Percentiles rank a stretch among this genome's conserved stretches.
phyloP scores from a whole-genome alignment of 345 rosid genomes.

The Erysimum cheiranthoides region DNA sequence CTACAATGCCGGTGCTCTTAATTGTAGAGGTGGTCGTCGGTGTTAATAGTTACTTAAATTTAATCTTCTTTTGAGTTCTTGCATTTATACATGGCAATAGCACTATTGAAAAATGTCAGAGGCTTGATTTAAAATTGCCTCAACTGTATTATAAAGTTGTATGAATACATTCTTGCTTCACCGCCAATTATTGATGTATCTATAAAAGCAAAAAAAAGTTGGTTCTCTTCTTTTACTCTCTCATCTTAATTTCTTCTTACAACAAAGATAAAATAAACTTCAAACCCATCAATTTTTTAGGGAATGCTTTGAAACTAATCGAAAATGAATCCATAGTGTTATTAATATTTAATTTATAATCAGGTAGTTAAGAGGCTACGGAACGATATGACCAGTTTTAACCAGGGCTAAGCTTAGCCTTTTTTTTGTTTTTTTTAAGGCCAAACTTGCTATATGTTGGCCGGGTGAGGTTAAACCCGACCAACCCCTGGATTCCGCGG shows the following conservation, averaged over 20 bases:
- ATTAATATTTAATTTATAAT: not conserved
- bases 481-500: not conserved
- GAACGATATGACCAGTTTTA: not conserved
- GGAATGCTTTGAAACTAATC: not conserved
- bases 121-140: conserved; percentile 42
- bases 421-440: not conserved
- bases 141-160: conserved; percentile 46
- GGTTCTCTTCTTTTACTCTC: not conserved
- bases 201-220: conserved; percentile 36
- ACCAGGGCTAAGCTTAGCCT: not conserved
- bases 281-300: not conserved
- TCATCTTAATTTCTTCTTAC: conserved; percentile 3
- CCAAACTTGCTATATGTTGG: not conserved
- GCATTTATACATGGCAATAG: conserved; percentile 41
- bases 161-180: conserved; percentile 41
- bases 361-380: not conserved
- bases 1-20: conserved; percentile 57
- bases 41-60: conserved; percentile 49
- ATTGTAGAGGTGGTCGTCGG: conserved; percentile 57
- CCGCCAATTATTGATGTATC: conserved; percentile 32
- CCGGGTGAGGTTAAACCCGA: not conserved
- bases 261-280: not conserved
- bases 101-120: conserved; percentile 33
- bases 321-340: not conserved
- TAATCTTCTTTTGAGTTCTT: conserved; percentile 33